Base-by-base conservation (phyloP, 129 eudicot genomes). In the Helianthus tuberosus region DNA sequence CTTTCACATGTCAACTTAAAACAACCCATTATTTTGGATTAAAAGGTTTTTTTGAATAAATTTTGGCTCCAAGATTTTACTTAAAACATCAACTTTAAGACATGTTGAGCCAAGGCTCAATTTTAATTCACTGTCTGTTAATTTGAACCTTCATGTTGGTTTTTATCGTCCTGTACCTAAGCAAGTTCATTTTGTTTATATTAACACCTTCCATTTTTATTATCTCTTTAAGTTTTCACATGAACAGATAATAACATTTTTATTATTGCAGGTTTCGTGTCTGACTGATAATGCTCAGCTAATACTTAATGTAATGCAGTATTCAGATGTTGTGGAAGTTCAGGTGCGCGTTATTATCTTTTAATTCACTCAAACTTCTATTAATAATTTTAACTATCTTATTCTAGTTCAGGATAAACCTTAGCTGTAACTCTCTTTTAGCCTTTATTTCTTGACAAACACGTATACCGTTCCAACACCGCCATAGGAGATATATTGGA, bases 281-380 rank as follows among this genome's bases (percentile, higher is more conserved):
- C 71, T 89, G 84, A 86, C 96, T 20, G 69, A 82, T 20, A 72
- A 82, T 70, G 78, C 77, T 70, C 77, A 71, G 43, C 88, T 86
- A 29, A 86, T 89, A 60, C 47, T 86, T 61, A 81, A 84, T 41
- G 80, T 81, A 15, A 69, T 89, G 72, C 81, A 77, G 27, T 11
- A 75, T 60, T 89, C 96, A 58, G 58, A 44, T 60, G 68, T 69
- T 64, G 88, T 89, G 65, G 96, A 89, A 84, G 86, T 81, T 44
- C 89, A 86, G 92, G 96, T 89, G 29, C 53, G 67, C 39, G 23
- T 29, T 52, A 43, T 53, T 55, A 41, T 43, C 20, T 5, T 60
- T 55, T 50, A 46, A 64, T 8, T 80, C n/a, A 3, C 15, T 53
- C n/a, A 75, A 75, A 52, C 38, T 48, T 44, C 44, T 23, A 6